phyloP scores from a whole-genome alignment of 2,329 filamentous ascomycete genomes.

The Fusarium secorum region DNA sequence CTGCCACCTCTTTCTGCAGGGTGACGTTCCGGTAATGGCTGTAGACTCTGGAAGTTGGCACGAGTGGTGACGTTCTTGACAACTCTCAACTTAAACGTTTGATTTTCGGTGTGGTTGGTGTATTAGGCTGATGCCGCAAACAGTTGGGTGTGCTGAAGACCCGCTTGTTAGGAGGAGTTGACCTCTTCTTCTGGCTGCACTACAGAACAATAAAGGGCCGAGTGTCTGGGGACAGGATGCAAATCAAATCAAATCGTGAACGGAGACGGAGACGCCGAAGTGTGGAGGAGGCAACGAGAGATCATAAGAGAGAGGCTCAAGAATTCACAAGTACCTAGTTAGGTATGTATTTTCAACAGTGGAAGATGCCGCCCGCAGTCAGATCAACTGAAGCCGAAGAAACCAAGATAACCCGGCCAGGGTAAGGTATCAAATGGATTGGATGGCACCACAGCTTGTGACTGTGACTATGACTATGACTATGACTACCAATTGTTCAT shows the following conservation, averaged over 20 bases:
- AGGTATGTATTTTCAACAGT: background rate
- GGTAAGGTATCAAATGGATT: slow-evolving; percentile 11
- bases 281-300: slow-evolving; percentile 11
- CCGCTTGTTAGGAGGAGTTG: background rate
- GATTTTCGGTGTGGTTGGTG: background rate
- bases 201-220: slow-evolving; percentile 16
- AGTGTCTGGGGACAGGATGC: slow-evolving; percentile 10
- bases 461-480: background rate
- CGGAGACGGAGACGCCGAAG: slow-evolving; percentile 26
- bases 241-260: background rate
- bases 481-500: background rate
- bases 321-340: background rate
- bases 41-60: slow-evolving; percentile 9
- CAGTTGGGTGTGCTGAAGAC: background rate
- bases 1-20: slow-evolving; percentile 16
- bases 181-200: background rate
- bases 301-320: background rate
- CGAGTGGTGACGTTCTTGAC: slow-evolving; percentile 25
- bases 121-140: slow-evolving; percentile 30
- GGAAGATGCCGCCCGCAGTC: slow-evolving; percentile 13
- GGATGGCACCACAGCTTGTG: background rate
- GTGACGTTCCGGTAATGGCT: slow-evolving; percentile 15
- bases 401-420: background rate
- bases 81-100: background rate
- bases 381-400: slow-evolving; percentile 7